Evolutionary conservation across 805 yeast species (phyloP), one percentile per base, ranked within the genome.

Genomic region (Kregervanrija fluxuum): DNA sequence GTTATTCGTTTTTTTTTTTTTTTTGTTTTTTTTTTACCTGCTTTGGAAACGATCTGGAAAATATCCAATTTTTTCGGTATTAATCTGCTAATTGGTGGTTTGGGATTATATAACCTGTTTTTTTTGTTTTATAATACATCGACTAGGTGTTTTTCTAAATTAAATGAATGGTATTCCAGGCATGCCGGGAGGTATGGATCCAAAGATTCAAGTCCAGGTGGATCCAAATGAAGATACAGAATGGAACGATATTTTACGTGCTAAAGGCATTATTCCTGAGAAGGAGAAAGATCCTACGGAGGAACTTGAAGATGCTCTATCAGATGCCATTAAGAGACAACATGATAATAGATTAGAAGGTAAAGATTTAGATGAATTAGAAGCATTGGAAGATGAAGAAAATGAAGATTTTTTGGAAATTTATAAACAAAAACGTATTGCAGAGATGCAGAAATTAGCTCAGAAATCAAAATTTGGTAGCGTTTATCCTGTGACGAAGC

Each of bases 151-250:
- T 35, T 36, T 10, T 31, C 30, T 22, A 11, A 5, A 22, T 22
- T 5, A 22, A 22, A 22, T 22, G 28, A 22, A 22, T 6, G 28
- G 28, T 22, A 33, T 44, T 32, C 47, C 47, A 14, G 48, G 48
- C 15, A 37, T 43, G 35, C 46, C 46, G 1, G 17, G 28, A 22
- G 28, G 28, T 22, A 22, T 22, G 28, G 80, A 79, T 48, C 77
- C 80, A 32, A 75, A 82, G 67, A 71, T 84, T 44, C 87, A 81
- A 52, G 89, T 89, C 40, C 87, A 89, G 64, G 96, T 90, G 44
- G 90, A 93, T 65, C 97, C 96, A 33, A 78, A 77, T 49, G 99
- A 93, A 65, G 99, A 93, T 62, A 93, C 99, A 0, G 99, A 93
- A 64, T 93, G 99, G 99, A 93, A 93, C 61, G 99, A 93, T 64